Conservation (phyloP, 2,329 filamentous ascomycete genomes). For the Metarhizium sp. region DNA sequence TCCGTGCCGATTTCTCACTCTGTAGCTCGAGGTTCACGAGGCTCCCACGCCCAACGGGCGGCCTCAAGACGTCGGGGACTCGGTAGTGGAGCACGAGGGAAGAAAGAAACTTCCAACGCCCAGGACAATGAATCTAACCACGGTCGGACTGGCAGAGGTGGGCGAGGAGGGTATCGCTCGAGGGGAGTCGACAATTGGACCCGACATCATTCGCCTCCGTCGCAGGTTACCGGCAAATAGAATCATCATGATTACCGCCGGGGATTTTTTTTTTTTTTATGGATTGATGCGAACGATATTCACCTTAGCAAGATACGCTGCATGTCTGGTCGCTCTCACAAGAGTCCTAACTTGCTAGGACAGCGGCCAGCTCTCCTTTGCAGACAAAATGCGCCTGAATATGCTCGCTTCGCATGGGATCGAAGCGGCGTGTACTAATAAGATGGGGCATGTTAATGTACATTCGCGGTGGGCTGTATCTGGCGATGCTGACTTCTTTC, state of each 20-base stretch:
- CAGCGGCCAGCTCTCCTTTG: neutral
- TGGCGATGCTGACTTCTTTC: conserved; percentile 7
- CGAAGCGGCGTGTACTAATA: conserved; percentile 15
- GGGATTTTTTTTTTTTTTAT: neutral
- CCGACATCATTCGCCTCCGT: conserved; percentile 14
- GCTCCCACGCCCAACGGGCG: conserved; percentile 5
- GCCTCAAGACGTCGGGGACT: conserved; percentile 21
- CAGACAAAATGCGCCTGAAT: conserved; percentile 5
- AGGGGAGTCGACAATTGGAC: conserved; percentile 33
- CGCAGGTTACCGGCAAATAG: conserved; percentile 5
- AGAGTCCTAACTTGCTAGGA: neutral
- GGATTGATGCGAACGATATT: neutral
- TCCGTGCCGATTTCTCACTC: conserved; percentile 28
- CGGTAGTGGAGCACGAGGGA: conserved; percentile 20
- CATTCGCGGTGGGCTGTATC: conserved; percentile 8
- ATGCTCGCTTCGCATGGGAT: conserved; percentile 7
- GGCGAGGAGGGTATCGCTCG: conserved; percentile 30
- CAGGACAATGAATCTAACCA: conserved; percentile 15
- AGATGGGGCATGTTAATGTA: conserved; percentile 5
- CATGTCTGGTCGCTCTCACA: neutral
- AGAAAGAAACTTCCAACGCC: conserved; percentile 22
- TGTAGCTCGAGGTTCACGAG: conserved; percentile 21
- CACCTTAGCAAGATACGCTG: neutral
- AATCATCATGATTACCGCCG: neutral
- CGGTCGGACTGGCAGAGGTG: conserved; percentile 18